Conservation (phyloP, 129 eudicot species). For the Mikania micrantha region DNA sequence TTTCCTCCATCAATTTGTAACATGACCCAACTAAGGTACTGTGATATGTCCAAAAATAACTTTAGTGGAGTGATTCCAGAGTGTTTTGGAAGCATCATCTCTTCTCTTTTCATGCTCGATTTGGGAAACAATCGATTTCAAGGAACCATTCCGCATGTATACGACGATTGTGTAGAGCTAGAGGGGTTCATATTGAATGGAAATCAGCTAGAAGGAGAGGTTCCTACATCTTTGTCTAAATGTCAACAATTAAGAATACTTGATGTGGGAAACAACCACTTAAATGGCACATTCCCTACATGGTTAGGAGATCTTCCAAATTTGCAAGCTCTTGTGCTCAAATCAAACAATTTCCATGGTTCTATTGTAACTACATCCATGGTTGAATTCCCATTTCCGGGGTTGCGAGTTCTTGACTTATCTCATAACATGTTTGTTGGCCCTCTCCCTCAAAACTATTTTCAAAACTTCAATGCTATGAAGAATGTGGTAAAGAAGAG, state of each 20-base stretch:
- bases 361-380: not conserved
- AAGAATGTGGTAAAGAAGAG: no score
- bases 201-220: no score
- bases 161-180: not conserved
- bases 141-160: constrained; percentile 11
- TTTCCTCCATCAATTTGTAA: constrained; percentile 8
- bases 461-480: not conserved
- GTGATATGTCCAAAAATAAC: no score
- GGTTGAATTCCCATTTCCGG: not conserved
- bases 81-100: not conserved
- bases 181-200: not conserved
- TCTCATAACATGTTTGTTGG: not conserved
- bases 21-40: no score
- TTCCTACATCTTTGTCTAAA: no score
- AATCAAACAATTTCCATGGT: no score
- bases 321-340: no score
- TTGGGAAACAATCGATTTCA: constrained; percentile 1
- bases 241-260: no score
- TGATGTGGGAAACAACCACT: no score
- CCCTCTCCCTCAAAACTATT: not conserved
- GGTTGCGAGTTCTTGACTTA: not conserved
- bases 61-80: no score
- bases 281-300: no score
- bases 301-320: no score
- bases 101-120: not conserved